These are phyloP conservation scores for Pleurotus tuber-regium DNA, from an alignment of 768 basidiomycete genomes.

Conservation along the genomic window DNA sequence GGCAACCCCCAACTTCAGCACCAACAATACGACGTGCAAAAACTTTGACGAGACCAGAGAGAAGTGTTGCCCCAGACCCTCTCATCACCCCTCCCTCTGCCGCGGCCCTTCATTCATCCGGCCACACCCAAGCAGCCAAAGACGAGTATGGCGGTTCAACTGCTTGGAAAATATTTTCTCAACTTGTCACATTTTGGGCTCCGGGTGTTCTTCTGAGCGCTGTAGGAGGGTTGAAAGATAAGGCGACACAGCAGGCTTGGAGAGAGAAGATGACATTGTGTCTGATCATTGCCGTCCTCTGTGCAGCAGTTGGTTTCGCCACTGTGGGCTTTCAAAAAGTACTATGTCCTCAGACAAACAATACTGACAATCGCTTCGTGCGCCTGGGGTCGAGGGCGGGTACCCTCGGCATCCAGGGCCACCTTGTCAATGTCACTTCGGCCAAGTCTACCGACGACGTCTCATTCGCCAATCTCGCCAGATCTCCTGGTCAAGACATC, in stretches of 20 bases:
- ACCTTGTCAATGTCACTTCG: conserved; percentile 68
- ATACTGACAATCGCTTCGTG: conserved; percentile 43
- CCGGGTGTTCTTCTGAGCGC: conserved; percentile 73
- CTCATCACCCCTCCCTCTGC: conserved; percentile 81
- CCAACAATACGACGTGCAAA: conserved; percentile 83
- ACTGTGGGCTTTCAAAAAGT: conserved; percentile 94
- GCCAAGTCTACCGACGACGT: conserved; percentile 49
- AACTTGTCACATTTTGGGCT: conserved; percentile 87
- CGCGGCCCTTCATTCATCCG: conserved; percentile 33
- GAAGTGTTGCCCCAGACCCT: conserved; percentile 89
- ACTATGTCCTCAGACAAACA: conserved; percentile 70
- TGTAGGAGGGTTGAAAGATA: conserved; percentile 79
- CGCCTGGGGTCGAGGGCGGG: conserved; percentile 55
- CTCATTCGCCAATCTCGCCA: conserved; percentile 56
- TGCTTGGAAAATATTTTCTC: conserved; percentile 82
- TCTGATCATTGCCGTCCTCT: conserved; percentile 78
- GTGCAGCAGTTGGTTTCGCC: conserved; percentile 80
- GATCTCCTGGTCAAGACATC: conserved; percentile 80
- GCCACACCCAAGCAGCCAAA: conserved; percentile 24
- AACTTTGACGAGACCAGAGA: conserved; percentile 95
- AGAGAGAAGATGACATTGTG: conserved; percentile 95
- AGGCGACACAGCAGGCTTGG: conserved; percentile 85
- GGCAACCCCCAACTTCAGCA: conserved; percentile 49
- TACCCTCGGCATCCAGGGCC: conserved; percentile 76
- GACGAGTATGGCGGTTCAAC: conserved; percentile 45